Base-by-base conservation (phyloP, 441 rosid species). In the Gossypium gossypioides region DNA sequence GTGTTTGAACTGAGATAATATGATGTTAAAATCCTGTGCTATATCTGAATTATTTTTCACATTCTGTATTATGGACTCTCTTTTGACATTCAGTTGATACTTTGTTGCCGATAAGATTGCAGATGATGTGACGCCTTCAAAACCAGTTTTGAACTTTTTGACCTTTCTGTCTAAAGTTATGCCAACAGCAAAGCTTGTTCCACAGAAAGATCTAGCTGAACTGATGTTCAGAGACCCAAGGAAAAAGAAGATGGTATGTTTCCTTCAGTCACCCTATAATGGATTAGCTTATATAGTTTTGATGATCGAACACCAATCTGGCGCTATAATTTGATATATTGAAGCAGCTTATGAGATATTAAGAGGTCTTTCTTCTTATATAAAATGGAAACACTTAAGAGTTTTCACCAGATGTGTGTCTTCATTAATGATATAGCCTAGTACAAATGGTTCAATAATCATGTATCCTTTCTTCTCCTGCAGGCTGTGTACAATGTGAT, bases 131-230 rank as follows among this genome's bases (percentile, higher is more conserved):
- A 85, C 68, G 72, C 97, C 97, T 60, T 86, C 96, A 4, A 77
- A 82, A 63, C 78, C 85, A 74, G 81, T 89, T 72, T 73, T 84
- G 83, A 90, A 88, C 74, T 76, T 71, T 32, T 72, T 91, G 65
- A 85, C 81, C 42, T 57, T 81, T 72, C 42, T 88, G 80, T 82
- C 98, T 4, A 83, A 81, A 54, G 60, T 87, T 21, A 59, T 87
- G 71, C 98, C 97, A 0, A 89, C 87, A 78, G 98, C 93, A 59
- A 94, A 94, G 93, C 92, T 94, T 70, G 72, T 90, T 69, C 96
- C 97, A 0, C 83, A 82, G 78, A 76, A 74, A 70, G 96, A 90
- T 78, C 81, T 94, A 37, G 81, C 92, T 7, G 88, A 86, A 64
- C 78, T 90, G 67, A 81, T 83, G 80, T 83, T 94, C 85, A 81